Evolutionary conservation across 176 grass and related monocot species (phyloP).

Genomic region (Saccharum officinarum): DNA sequence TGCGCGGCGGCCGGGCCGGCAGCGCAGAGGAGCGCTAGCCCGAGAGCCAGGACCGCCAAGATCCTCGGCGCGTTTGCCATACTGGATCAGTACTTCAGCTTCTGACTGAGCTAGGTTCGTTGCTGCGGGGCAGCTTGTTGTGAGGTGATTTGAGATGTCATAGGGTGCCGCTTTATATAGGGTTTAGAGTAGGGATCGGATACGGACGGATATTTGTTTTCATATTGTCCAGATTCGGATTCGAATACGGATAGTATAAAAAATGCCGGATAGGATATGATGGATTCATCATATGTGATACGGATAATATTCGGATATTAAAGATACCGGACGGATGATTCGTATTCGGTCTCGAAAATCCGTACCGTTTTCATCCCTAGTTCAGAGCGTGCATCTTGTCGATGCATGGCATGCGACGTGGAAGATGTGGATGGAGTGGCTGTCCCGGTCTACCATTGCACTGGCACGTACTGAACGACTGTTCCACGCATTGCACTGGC

Average conservation of each 20-base stretch:
- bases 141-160: background rate
- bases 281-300: too few relatives aligned
- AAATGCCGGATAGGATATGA: too few relatives aligned
- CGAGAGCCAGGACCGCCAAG: background rate
- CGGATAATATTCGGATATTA: too few relatives aligned
- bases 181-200: too few relatives aligned
- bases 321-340: too few relatives aligned
- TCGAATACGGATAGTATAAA: too few relatives aligned
- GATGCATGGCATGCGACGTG: background rate
- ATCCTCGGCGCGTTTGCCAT: slow-evolving; percentile 23
- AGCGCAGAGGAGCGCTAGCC: slow-evolving; percentile 1
- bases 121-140: background rate
- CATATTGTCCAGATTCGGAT: too few relatives aligned
- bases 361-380: too few relatives aligned
- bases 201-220: too few relatives aligned
- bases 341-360: too few relatives aligned
- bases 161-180: background rate
- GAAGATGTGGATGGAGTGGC: background rate
- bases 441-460: background rate
- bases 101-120: background rate
- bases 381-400: background rate
- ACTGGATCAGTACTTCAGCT: background rate
- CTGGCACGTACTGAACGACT: background rate
- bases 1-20: slow-evolving; percentile 12
- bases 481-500: background rate